Conservation (phyloP, 2,329 filamentous ascomycete genomes). For the Rhytidhysteron rufulum region DNA sequence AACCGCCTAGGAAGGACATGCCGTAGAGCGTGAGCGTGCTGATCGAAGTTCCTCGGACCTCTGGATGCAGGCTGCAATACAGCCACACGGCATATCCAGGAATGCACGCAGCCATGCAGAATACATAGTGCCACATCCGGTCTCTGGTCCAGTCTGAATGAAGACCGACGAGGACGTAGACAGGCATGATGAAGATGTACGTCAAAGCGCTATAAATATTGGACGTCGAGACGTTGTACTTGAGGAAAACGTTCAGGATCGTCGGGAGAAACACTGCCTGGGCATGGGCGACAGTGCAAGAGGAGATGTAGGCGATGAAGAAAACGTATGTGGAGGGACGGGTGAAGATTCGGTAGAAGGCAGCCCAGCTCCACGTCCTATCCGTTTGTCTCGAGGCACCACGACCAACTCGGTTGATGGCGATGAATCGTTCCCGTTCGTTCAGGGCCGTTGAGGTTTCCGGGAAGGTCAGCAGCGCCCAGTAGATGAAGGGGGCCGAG, state of each 20-base stretch:
- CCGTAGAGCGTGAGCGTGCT: too few species aligned
- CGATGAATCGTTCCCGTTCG: neutral
- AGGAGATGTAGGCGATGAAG: slow-evolving; percentile 15
- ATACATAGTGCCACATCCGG: slow-evolving; percentile 20
- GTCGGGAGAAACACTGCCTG: slow-evolving; percentile 17
- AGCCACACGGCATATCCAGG: slow-evolving; percentile 18
- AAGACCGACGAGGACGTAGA: slow-evolving; percentile 12
- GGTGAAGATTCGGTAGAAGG: slow-evolving; percentile 14
- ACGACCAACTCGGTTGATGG: neutral
- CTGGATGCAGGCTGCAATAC: too few species aligned
- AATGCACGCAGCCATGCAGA: slow-evolving; percentile 15
- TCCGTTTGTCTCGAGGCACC: neutral
- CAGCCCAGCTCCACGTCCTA: slow-evolving; percentile 5
- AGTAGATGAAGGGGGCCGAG: neutral
- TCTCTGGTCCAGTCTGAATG: slow-evolving; percentile 21
- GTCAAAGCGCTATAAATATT: slow-evolving; percentile 18
- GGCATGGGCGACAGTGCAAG: slow-evolving; percentile 15
- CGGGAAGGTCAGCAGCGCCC: neutral
- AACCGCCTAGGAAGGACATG: too few species aligned
- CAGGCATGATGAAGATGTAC: slow-evolving; percentile 14
- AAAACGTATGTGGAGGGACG: slow-evolving; percentile 17
- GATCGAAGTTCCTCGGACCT: too few species aligned
- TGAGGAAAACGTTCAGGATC: slow-evolving; percentile 15
- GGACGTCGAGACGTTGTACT: slow-evolving; percentile 12
- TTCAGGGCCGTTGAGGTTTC: neutral